Evolutionary conservation across 2,329 filamentous ascomycete species (phyloP).

Genomic region (Penicillium sp.): DNA sequence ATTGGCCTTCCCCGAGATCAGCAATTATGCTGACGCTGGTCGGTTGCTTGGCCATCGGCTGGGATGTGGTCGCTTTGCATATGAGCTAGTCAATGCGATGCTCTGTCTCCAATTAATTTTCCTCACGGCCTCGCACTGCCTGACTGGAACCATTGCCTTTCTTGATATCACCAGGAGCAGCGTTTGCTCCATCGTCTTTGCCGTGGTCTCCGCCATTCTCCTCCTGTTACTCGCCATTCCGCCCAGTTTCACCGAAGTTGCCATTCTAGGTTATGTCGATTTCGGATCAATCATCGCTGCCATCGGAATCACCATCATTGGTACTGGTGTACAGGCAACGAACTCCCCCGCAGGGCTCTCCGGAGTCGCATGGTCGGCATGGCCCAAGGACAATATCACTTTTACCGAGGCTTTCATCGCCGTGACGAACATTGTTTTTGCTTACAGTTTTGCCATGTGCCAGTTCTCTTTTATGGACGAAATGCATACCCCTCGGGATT

Average conservation of each 20-base stretch:
- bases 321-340: constrained; percentile 28
- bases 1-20: constrained; percentile 37
- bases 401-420: constrained; percentile 34
- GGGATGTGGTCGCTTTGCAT: constrained; percentile 43
- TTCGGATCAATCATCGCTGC: constrained; percentile 34
- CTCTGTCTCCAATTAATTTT: constrained; percentile 44
- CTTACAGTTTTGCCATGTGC: constrained; percentile 47
- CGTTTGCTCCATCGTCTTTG: constrained; percentile 43
- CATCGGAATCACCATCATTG: constrained; percentile 37
- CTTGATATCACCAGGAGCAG: constrained; percentile 40
- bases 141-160: constrained; percentile 49
- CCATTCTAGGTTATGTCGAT: constrained; percentile 38
- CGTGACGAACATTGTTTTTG: constrained; percentile 36
- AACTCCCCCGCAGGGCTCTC: constrained; percentile 25
- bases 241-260: constrained; percentile 36
- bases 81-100: constrained; percentile 44
- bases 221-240: constrained; percentile 31
- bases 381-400: constrained; percentile 24
- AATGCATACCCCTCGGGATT: constrained; percentile 36
- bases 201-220: constrained; percentile 42
- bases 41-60: constrained; percentile 41
- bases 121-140: constrained; percentile 45
- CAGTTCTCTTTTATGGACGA: constrained; percentile 39
- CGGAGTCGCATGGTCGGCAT: constrained; percentile 28
- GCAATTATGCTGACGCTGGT: constrained; percentile 47